These are phyloP conservation scores for Saccharomyces hybrid DNA, from an alignment of 1,139 yeast genomes.

Conservation along the genomic window DNA sequence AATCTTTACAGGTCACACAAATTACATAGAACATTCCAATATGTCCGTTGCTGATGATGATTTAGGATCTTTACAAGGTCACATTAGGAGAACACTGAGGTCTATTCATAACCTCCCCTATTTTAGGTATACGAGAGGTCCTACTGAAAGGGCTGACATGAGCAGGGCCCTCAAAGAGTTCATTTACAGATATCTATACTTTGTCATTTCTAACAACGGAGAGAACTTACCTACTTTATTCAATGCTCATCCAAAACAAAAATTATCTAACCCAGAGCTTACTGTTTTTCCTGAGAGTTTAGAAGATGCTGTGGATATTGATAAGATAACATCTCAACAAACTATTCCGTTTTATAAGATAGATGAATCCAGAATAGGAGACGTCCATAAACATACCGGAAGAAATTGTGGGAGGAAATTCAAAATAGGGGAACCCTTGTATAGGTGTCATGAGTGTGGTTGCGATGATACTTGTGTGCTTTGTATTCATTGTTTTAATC, in stretches of 20 bases:
- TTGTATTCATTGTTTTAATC: constrained; percentile 63
- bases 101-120: constrained; percentile 18
- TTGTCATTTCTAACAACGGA: constrained; percentile 20
- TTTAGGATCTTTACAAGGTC: constrained; percentile 3
- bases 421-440: constrained; percentile 53
- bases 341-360: constrained; percentile 16
- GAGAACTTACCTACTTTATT: constrained; percentile 18
- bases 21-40: not conserved
- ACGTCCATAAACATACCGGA: constrained; percentile 35
- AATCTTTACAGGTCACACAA: not conserved
- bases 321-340: constrained; percentile 6
- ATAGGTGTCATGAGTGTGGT: constrained; percentile 62
- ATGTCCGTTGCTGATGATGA: not conserved
- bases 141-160: constrained; percentile 26
- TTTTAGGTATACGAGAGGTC: constrained; percentile 21
- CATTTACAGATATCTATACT: constrained; percentile 24
- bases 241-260: constrained; percentile 6
- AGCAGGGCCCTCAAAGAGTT: constrained; percentile 21
- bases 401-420: constrained; percentile 61
- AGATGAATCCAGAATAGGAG: constrained; percentile 13
- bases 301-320: constrained; percentile 15
- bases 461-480: constrained; percentile 69
- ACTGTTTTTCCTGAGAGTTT: constrained; percentile 15
- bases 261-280: constrained; percentile 4
- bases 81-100: constrained; percentile 13